Evolutionary conservation across 768 basidiomycete species (phyloP).

Genomic region (Nidularia pulvinata): DNA sequence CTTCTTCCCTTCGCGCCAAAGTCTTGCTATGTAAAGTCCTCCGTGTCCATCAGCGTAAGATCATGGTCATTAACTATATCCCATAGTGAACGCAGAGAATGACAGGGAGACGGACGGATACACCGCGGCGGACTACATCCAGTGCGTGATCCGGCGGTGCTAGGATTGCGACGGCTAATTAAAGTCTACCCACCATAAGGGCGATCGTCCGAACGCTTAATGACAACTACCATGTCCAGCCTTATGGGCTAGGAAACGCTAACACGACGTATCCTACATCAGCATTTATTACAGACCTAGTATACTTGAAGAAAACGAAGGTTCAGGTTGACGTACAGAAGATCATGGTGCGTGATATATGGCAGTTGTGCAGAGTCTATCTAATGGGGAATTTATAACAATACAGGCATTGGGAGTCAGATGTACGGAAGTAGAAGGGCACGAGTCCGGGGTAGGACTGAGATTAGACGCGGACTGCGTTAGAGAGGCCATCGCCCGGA

Average conservation of each 20-base stretch:
- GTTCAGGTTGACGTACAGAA: conserved; percentile 61
- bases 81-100: conserved; percentile 80
- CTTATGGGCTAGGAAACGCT: conserved; percentile 59
- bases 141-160: conserved; percentile 32
- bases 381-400: not conserved
- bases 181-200: conserved; percentile 32
- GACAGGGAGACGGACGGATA: conserved; percentile 92
- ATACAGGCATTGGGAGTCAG: conserved; percentile 57
- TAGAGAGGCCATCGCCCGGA: conserved; percentile 34
- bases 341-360: conserved; percentile 53
- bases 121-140: conserved; percentile 81
- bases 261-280: conserved; percentile 70
- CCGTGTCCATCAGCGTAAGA: not conserved
- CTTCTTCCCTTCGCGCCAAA: conserved; percentile 71
- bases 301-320: conserved; percentile 66
- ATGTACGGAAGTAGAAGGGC: conserved; percentile 47
- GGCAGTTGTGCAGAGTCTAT: not conserved
- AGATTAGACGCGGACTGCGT: conserved; percentile 48
- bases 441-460: conserved; percentile 9
- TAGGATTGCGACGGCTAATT: conserved; percentile 1
- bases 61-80: not conserved
- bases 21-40: conserved; percentile 83
- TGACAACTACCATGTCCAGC: conserved; percentile 46
- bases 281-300: conserved; percentile 84
- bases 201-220: conserved; percentile 75